Conservation (phyloP, 257 asterid genomes). For the Forsythia viridissima region DNA sequence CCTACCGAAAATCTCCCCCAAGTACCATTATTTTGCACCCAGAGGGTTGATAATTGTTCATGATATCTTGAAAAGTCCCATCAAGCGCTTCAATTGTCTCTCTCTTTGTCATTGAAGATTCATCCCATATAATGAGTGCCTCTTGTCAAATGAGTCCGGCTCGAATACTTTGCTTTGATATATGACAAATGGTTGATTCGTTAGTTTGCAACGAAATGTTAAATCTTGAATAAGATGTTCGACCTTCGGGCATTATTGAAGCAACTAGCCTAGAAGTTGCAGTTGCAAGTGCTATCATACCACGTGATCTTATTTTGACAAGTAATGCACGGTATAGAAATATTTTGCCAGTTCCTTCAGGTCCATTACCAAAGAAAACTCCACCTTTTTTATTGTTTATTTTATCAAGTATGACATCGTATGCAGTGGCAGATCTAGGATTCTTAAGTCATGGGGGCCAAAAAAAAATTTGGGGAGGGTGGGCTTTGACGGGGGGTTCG, state of each 20-base stretch:
- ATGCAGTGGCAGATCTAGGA: too few species aligned
- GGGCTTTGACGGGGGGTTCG: too few species aligned
- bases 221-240: constrained; percentile 13
- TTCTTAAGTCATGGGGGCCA: too few species aligned
- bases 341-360: neutral
- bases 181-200: neutral
- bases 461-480: too few species aligned
- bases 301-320: neutral
- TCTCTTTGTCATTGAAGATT: constrained; percentile 12
- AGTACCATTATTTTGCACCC: constrained; percentile 10
- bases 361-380: neutral
- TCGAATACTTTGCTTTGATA: neutral
- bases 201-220: constrained; percentile 2
- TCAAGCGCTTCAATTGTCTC: neutral
- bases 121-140: constrained; percentile 12
- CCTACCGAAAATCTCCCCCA: constrained; percentile 12
- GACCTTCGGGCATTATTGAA: neutral
- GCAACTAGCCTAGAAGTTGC: constrained; percentile 10
- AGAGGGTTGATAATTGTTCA: neutral
- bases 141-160: neutral
- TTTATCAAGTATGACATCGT: neutral
- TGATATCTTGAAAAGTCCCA: too few species aligned
- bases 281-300: constrained; percentile 4
- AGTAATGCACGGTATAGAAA: constrained; percentile 5
- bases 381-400: neutral